Evolutionary conservation across 2,329 filamentous ascomycete genomes (phyloP).

Genomic region (Cercospora citrullina): DNA sequence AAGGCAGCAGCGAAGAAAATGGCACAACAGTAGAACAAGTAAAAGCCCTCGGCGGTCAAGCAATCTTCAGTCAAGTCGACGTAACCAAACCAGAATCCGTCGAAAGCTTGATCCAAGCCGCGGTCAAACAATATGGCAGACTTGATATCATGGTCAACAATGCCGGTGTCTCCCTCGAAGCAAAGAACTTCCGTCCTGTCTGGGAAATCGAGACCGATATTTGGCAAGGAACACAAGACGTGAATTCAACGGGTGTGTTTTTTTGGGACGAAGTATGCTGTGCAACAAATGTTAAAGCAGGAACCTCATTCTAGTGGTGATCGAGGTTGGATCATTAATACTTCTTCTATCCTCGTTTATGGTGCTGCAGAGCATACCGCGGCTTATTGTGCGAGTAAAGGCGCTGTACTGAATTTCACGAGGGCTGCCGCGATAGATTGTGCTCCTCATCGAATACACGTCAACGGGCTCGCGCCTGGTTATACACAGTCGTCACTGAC

Average conservation of each 20-base stretch:
- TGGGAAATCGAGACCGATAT: conserved; percentile 26
- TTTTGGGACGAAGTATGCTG: conserved; percentile 49
- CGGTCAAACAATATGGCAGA: conserved; percentile 27
- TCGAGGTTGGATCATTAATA: conserved; percentile 54
- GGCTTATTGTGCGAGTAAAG: conserved; percentile 34
- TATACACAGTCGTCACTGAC: conserved; percentile 32
- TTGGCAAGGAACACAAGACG: conserved; percentile 33
- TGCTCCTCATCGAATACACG: conserved; percentile 33
- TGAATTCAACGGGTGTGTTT: conserved; percentile 47
- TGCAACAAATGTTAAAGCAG: conserved; percentile 54
- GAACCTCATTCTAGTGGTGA: conserved; percentile 43
- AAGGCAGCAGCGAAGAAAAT: conserved; percentile 24
- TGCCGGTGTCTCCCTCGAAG: conserved; percentile 22
- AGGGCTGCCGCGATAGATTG: conserved; percentile 34
- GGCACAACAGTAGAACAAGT: conserved; percentile 39
- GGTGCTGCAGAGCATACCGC: conserved; percentile 44
- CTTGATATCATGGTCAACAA: conserved; percentile 28
- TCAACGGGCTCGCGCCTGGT: conserved; percentile 35
- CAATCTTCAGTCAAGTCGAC: conserved; percentile 43
- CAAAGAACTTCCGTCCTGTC: conserved; percentile 23
- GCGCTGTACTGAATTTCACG: conserved; percentile 34
- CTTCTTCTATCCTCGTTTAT: conserved; percentile 48
- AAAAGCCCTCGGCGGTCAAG: conserved; percentile 34
- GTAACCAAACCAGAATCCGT: conserved; percentile 31
- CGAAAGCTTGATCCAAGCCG: conserved; percentile 26